These are phyloP conservation scores for Chlamydomonas sp. DNA, from an alignment of 139 green algal genomes.

Conservation along the genomic window DNA sequence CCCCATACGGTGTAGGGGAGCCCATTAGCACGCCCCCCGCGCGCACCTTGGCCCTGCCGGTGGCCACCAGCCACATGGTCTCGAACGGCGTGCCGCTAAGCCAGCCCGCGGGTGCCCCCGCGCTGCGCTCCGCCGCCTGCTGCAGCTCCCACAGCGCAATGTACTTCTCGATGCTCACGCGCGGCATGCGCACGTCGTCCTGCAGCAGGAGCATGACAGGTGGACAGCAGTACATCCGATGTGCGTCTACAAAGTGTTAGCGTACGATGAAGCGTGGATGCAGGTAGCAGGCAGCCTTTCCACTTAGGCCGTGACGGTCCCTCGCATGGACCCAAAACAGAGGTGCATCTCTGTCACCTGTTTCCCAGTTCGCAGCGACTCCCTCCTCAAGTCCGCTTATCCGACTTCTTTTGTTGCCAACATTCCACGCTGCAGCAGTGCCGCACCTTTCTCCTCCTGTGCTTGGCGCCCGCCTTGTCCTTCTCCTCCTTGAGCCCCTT, in stretches of 20 bases:
- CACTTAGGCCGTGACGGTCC: too few relatives aligned
- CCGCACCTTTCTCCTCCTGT: conserved; percentile 18
- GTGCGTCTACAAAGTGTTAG: too few relatives aligned
- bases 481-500: conserved; percentile 26
- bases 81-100: not conserved
- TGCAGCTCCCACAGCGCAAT: conserved; percentile 23
- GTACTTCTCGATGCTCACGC: conserved; percentile 38
- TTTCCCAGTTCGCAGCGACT: too few relatives aligned
- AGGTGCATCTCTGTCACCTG: too few relatives aligned
- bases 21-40: not conserved
- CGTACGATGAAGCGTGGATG: too few relatives aligned
- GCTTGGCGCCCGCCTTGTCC: not conserved
- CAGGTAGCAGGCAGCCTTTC: too few relatives aligned
- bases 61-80: not conserved
- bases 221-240: not conserved
- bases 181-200: conserved; percentile 31
- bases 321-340: too few relatives aligned
- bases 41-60: conserved; percentile 11
- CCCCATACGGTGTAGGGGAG: too few relatives aligned
- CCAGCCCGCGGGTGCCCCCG: conserved; percentile 3
- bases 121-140: not conserved
- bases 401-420: too few relatives aligned
- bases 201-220: not conserved
- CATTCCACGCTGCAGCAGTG: not conserved
- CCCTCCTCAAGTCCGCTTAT: too few relatives aligned